Evolutionary conservation across 352 stramenopile species (phyloP).

Genomic region (Pilasporangium apinafurcum): DNA sequence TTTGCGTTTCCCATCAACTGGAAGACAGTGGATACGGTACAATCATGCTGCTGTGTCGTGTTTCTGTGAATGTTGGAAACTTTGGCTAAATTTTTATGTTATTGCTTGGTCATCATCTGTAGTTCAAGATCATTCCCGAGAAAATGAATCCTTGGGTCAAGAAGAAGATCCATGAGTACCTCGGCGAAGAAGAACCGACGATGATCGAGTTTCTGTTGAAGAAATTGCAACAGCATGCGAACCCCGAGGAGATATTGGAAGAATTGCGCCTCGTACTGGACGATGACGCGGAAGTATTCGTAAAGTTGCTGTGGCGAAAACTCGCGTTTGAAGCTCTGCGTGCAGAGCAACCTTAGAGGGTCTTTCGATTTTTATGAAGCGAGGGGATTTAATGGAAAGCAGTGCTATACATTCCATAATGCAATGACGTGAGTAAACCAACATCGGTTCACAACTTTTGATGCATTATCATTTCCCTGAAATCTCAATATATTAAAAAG

Average conservation of each 20-base stretch:
- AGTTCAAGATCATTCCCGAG: conserved; percentile 19
- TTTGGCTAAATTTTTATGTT: background rate
- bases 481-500: no score
- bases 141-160: conserved; percentile 41
- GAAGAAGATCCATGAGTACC: conserved; percentile 48
- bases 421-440: no score
- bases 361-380: no score
- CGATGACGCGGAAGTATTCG: conserved; percentile 42
- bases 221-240: conserved; percentile 21
- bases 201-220: conserved; percentile 39
- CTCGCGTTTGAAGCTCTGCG: conserved; percentile 41
- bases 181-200: conserved; percentile 38
- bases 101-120: no score
- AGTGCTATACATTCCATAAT: no score
- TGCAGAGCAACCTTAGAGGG: background rate
- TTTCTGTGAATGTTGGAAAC: background rate
- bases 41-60: background rate
- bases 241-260: conserved; percentile 18
- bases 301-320: conserved; percentile 47
- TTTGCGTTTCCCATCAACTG: conserved; percentile 39
- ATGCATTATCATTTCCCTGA: no score
- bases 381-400: no score
- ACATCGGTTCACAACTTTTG: no score
- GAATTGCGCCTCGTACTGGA: conserved; percentile 36
- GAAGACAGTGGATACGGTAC: conserved; percentile 17